Base-by-base conservation (phyloP, 345 rosid species). In the Citrus inodora region DNA sequence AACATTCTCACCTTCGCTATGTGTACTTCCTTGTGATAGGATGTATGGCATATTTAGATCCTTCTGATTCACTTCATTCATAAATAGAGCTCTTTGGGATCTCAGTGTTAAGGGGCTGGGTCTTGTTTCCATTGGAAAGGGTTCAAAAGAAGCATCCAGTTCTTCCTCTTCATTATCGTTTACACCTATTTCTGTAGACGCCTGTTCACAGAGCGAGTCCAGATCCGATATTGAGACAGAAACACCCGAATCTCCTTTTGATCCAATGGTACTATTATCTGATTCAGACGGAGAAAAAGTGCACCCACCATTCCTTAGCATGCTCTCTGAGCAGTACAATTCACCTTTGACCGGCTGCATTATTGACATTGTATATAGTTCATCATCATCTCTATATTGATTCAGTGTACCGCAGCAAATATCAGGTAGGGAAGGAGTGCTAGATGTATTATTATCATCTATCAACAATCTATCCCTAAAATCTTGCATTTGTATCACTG, bases 1-100 rank as follows among this genome's bases (percentile, higher is more conserved):
- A 25, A 58, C 65, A 51, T 67, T 53, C 77, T 79, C 84, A 90
- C 97, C 94, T 84, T 76, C 75, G 13, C 67, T 83, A 38, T 74
- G 68, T n/a, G 32, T 11, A 32, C 21, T 73, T 77, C 40, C 87
- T 82, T 82, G 82, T 46, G 58, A 42, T 66, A 80, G 77, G 21
- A 63, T 32, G 32, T 69, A 55, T 55, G 63, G 76, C 74, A 71
- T 67, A 61, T 53, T 77, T 56, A 55, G 55, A 73, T 70, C 74
- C 56, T 65, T 80, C 60, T 79, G 77, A 65, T 76, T 71, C 38
- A 46, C 2, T 70, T 80, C 40, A 6, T 70, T 74, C 38, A 78
- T 73, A 35, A 64, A 82, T 76, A 87, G 82, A 80, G 84, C 83
- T 76, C 85, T 80, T 77, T 77, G 87, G 72, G 86, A 80, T 76